These are phyloP conservation scores for Hydnum rufescens DNA, from an alignment of 768 basidiomycete species.

Conservation along the genomic window DNA sequence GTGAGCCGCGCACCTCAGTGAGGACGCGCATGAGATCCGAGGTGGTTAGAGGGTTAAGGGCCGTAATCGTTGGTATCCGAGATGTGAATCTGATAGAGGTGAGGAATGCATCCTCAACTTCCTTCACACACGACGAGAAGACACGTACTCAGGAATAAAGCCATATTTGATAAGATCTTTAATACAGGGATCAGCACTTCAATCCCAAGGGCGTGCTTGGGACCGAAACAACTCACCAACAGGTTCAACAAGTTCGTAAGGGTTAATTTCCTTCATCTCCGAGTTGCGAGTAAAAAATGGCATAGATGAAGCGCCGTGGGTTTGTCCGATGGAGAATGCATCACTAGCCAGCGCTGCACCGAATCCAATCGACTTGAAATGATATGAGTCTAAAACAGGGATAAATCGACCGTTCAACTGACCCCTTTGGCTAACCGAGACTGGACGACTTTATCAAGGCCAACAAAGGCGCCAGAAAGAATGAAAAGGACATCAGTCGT, in stretches of 20 bases:
- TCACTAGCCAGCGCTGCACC: conserved; percentile 27
- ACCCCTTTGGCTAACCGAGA: conserved; percentile 71
- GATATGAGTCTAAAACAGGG: not conserved
- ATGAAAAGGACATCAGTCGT: conserved; percentile 91
- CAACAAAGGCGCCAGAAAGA: conserved; percentile 86
- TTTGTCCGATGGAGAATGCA: not conserved
- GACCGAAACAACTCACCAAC: conserved; percentile 24
- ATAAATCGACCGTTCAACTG: conserved; percentile 17
- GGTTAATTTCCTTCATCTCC: conserved; percentile 26
- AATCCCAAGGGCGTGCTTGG: not conserved
- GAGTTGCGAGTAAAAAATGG: conserved; percentile 69
- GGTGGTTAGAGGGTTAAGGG: conserved; percentile 58
- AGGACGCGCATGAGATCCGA: conserved; percentile 76
- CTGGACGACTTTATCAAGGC: conserved; percentile 65
- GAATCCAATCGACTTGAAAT: conserved; percentile 71
- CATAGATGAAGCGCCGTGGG: conserved; percentile 13
- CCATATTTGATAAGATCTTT: conserved; percentile 43
- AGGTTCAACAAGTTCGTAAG: conserved; percentile 54
- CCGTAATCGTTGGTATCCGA: conserved; percentile 79
- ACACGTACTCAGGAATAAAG: conserved; percentile 60
- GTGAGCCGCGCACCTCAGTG: conserved; percentile 78
- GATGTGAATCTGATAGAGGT: conserved; percentile 42
- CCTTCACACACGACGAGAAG: not conserved
- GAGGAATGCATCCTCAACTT: not conserved
- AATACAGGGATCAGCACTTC: conserved; percentile 7